Conservation (phyloP, 768 basidiomycete genomes). For the Amanita rimosa region DNA sequence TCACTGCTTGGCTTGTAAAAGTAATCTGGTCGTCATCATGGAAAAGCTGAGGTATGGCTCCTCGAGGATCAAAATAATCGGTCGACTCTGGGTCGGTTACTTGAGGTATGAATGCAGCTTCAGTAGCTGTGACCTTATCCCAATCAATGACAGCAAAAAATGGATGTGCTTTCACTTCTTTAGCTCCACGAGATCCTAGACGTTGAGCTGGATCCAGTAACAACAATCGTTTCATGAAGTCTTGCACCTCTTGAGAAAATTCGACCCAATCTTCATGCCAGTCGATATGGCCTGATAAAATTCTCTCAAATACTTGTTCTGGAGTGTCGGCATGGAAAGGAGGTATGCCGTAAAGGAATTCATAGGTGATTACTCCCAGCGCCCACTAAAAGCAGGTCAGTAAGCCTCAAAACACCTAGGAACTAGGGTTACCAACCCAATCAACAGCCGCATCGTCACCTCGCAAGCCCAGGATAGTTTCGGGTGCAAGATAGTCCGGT, state of each 20-base stretch:
- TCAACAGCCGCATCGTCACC: conserved; percentile 94
- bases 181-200: conserved; percentile 78
- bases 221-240: conserved; percentile 85
- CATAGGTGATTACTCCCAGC: conserved; percentile 94
- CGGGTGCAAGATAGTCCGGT: conserved; percentile 94
- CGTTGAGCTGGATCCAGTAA: conserved; percentile 69
- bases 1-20: conserved; percentile 33
- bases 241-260: conserved; percentile 72
- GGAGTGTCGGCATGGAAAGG: conserved; percentile 98
- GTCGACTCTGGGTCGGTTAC: conserved; percentile 95
- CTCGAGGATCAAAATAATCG: conserved; percentile 98
- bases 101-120: conserved; percentile 93
- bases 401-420: conserved; percentile 6
- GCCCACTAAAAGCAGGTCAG: conserved; percentile 65
- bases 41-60: conserved; percentile 84
- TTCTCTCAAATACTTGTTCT: conserved; percentile 97
- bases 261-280: conserved; percentile 96
- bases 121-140: conserved; percentile 79
- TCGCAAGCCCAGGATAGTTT: conserved; percentile 89
- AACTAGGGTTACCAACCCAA: conserved; percentile 55
- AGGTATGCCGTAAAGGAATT: conserved; percentile 93
- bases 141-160: conserved; percentile 90
- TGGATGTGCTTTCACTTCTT: conserved; percentile 87
- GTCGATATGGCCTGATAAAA: conserved; percentile 85
- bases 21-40: conserved; percentile 74